phyloP scores from a whole-genome alignment of 1,284 basidiomycete genomes.

The Agroathelia rolfsii region DNA sequence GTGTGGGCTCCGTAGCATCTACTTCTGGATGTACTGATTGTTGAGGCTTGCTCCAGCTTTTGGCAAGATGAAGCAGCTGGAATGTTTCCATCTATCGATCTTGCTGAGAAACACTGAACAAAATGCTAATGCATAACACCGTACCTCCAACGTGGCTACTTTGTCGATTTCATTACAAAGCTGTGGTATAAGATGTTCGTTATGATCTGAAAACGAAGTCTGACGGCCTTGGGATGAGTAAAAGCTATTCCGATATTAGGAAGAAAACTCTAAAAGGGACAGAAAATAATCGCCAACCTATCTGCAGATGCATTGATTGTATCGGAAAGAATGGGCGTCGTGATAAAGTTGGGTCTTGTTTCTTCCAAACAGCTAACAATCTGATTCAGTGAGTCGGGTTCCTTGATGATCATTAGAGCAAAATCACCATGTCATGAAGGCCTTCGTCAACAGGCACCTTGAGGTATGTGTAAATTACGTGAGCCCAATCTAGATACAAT shows the following conservation, averaged over 20 bases:
- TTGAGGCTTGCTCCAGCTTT: constrained; percentile 38
- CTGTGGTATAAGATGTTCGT: constrained; percentile 52
- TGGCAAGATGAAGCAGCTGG: constrained; percentile 65
- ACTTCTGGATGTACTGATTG: constrained; percentile 13
- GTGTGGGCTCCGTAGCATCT: too few species aligned
- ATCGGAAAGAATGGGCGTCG: constrained; percentile 31
- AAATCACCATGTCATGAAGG: constrained; percentile 38
- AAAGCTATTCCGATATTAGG: constrained; percentile 38
- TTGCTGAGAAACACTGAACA: too few species aligned
- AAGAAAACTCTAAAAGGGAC: constrained; percentile 8
- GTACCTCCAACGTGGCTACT: constrained; percentile 61
- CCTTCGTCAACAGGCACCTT: constrained; percentile 45
- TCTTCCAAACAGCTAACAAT: constrained; percentile 25
- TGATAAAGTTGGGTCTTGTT: constrained; percentile 30
- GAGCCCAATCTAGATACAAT: constrained; percentile 7
- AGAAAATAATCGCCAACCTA: constrained; percentile 44
- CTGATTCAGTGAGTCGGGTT: neutral
- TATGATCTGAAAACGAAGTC: constrained; percentile 72
- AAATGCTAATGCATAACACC: constrained; percentile 9
- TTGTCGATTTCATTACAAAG: constrained; percentile 38
- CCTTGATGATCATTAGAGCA: constrained; percentile 1
- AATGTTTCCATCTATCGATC: constrained; percentile 71
- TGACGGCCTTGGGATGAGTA: constrained; percentile 79
- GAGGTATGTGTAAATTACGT: constrained; percentile 6
- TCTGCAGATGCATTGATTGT: constrained; percentile 67